Evolutionary conservation across 768 basidiomycete species (phyloP), one percentile per base, ranked within the genome.

Genomic region (Boletus bicolor): DNA sequence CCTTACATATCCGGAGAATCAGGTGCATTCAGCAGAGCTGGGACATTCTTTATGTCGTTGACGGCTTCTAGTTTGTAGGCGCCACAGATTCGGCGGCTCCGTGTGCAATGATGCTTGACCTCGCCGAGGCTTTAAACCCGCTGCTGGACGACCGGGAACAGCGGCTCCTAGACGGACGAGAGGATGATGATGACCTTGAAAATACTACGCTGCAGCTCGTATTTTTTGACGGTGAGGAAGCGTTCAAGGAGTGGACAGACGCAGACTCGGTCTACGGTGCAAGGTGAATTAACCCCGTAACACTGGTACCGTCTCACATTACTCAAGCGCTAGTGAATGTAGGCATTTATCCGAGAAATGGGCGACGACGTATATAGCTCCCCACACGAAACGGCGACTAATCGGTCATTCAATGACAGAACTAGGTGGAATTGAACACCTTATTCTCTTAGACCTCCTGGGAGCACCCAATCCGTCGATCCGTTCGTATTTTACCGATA

Each of bases 151-250:
- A 77, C 12, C 80, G 87, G 24, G 74, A 79, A 43, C 74, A 79
- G 52, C 77, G 82, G 32, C 59, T 88, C 7, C 79, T 82, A 32
- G 76, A 77, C 3, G 85, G 76, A 0, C 67, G 76, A 15, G 83
- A 84, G 51, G 84, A 85, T 12, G 84, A 86, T n/a, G 91, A 91
- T 42, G 89, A 92, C 51, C 74, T 86, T 14, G 83, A 83, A 0
- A 88, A 91, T 54, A 92, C 89, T 19, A 96, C 95, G 4, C 72
- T 99, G 9, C 93, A 97, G 68, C 76, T 98, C 9, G 79, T 99
- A 10, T 96, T 98, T 69, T 96, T 99, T 55, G 97, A 99, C 64
- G 97, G 97, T 3, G 97, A 99, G 72, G 97, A 98, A 72, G 97
- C 97, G 0, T 98, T 96, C 72, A 78, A 83, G 45, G 77, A 82